Evolutionary conservation across 371 early-diverging fungal species (phyloP), one percentile per base, ranked within the genome.

Genomic region (Mucor lusitanicus): DNA sequence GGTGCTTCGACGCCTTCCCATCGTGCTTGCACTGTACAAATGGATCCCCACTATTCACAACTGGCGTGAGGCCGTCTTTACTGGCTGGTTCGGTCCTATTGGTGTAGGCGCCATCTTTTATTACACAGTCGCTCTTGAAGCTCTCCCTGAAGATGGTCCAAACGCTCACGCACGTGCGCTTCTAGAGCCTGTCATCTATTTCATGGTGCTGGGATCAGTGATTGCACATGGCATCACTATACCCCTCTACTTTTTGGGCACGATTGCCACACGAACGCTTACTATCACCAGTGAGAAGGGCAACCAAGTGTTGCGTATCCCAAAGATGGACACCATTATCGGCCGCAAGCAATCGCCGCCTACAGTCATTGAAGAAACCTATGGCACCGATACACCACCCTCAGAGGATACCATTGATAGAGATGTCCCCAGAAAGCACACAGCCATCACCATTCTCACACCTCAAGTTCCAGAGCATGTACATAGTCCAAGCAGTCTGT

Each of bases 21-120:
- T 88, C 17, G 80, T 97, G 11, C 40, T 95, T 42, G 76, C 84
- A 0, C 65, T 92, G 23, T 87, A 88, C 55, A 76, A 78, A 13
- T 70, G 75, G 12, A 89, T 94, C 13, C 92, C 93, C 0, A 87
- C 90, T 1, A 72, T 97, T 7, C 75, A 77, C 21, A 90, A 71
- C 5, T 86, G 77, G 71, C 86, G 89, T 19, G 96, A 98, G 67
- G 95, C 94, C 0, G 66, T 95, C 0, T 97, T 97, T 77, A 89
- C 93, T 0, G 99, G 99, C 1, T 98, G 96, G 95, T 99, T 97
- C 81, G 99, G 98, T 0, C 99, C 99, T 6, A 92, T 98, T 15
- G 99, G 99, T 48, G 83, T 88, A 1, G 88, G 91, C 1, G 97
- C 98, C 1, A 71, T 98, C 1, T 98, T 87, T 64, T 93, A 91